Conservation (phyloP, 2,329 filamentous ascomycete genomes). For the Cladosporium sp. region DNA sequence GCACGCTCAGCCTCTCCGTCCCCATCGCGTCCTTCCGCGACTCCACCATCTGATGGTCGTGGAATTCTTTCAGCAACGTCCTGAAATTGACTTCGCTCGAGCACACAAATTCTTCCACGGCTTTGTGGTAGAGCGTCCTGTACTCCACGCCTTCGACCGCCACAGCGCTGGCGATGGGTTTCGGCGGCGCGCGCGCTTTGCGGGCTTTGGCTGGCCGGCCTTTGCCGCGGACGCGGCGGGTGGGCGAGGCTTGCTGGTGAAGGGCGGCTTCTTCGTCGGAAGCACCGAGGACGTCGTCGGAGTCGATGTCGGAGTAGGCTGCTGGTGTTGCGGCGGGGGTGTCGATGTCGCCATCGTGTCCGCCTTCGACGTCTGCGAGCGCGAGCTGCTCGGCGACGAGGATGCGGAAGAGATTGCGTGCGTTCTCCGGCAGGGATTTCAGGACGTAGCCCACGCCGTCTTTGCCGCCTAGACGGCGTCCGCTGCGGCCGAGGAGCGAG, state of each 20-base stretch:
- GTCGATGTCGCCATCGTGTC: slow-evolving; percentile 50
- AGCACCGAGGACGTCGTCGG: slow-evolving; percentile 31
- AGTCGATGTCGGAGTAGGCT: slow-evolving; percentile 30
- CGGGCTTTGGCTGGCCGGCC: slow-evolving; percentile 27
- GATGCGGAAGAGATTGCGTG: slow-evolving; percentile 80
- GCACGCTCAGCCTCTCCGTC: slow-evolving; percentile 80
- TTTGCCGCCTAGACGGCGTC: slow-evolving; percentile 77
- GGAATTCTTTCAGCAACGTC: slow-evolving; percentile 92
- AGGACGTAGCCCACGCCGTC: slow-evolving; percentile 92
- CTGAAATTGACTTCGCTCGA: slow-evolving; percentile 95
- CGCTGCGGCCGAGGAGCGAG: slow-evolving; percentile 77
- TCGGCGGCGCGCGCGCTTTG: slow-evolving; percentile 20
- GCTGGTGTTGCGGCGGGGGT: slow-evolving; percentile 21
- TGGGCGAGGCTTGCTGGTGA: slow-evolving; percentile 30
- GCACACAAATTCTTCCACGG: slow-evolving; percentile 94
- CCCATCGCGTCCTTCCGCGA: slow-evolving; percentile 83
- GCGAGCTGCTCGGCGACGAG: slow-evolving; percentile 82
- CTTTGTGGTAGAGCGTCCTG: slow-evolving; percentile 87
- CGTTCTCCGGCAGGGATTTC: slow-evolving; percentile 87
- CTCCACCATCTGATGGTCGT: slow-evolving; percentile 96
- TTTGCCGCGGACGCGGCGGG: slow-evolving; percentile 23
- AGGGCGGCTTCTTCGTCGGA: slow-evolving; percentile 34
- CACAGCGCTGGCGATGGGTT: background rate
- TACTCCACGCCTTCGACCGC: slow-evolving; percentile 73
- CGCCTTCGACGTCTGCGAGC: slow-evolving; percentile 51